Evolutionary conservation across 2,329 filamentous ascomycete genomes (phyloP).

Genomic region (Emmonsiellopsis sp.): DNA sequence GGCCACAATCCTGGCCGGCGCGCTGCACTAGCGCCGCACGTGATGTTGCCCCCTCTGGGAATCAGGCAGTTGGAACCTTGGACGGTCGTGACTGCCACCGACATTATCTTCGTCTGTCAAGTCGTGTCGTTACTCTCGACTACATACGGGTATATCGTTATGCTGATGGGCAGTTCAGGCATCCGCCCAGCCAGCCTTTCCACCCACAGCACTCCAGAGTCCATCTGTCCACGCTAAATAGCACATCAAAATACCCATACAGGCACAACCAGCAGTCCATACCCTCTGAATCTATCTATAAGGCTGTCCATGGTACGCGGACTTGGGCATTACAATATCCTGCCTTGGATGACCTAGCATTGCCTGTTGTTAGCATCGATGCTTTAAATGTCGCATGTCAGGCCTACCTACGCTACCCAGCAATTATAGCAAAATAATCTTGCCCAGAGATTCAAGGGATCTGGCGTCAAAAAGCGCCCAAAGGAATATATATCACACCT

Average conservation of each 20-base stretch:
- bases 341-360: background rate
- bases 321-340: background rate
- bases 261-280: too few relatives aligned
- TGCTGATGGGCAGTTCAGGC: too few relatives aligned
- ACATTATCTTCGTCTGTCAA: background rate
- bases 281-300: too few relatives aligned
- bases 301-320: background rate
- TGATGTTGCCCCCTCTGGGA: conserved; percentile 8
- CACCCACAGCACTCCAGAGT: too few relatives aligned
- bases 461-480: background rate
- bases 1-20: conserved; percentile 2
- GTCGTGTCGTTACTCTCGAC: too few relatives aligned
- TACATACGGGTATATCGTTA: too few relatives aligned
- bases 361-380: background rate
- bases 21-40: conserved; percentile 4
- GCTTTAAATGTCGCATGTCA: background rate
- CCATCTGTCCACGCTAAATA: too few relatives aligned
- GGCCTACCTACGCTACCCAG: background rate
- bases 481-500: background rate
- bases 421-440: background rate
- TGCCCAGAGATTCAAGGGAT: background rate
- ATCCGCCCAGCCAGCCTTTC: too few relatives aligned
- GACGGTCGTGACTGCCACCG: background rate
- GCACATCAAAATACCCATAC: too few relatives aligned
- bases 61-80: background rate